These are phyloP conservation scores for Neurospora cerealis DNA, from an alignment of 495 filamentous ascomycete species.

Conservation along the genomic window DNA sequence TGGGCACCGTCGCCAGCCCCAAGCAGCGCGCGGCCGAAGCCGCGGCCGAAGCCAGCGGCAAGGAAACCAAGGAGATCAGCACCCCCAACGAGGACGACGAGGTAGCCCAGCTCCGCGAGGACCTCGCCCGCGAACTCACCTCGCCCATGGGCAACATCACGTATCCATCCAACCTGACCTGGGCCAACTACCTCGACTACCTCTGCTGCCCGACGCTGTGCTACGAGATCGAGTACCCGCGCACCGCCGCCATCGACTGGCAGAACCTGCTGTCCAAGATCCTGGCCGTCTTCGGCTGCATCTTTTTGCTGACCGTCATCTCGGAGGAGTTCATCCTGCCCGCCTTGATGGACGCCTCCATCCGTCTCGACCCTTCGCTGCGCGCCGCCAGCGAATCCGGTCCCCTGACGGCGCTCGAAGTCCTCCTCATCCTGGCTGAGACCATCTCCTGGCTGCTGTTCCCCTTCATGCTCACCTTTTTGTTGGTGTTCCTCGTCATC, in stretches of 20 bases:
- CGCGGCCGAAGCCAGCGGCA: slow-evolving; percentile 22
- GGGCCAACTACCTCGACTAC: slow-evolving; percentile 75
- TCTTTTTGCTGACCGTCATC: slow-evolving; percentile 84
- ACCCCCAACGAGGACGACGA: slow-evolving; percentile 38
- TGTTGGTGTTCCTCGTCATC: slow-evolving; percentile 92
- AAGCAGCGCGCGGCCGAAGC: slow-evolving; percentile 13
- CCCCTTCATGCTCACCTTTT: slow-evolving; percentile 93
- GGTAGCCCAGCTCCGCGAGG: slow-evolving; percentile 62
- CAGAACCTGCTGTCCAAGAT: slow-evolving; percentile 75
- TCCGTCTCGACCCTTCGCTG: slow-evolving; percentile 43
- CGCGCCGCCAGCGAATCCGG: slow-evolving; percentile 21
- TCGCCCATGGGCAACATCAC: slow-evolving; percentile 82
- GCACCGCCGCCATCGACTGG: slow-evolving; percentile 64
- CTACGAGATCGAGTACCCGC: slow-evolving; percentile 95
- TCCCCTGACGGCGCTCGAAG: slow-evolving; percentile 46
- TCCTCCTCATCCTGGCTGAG: slow-evolving; percentile 71
- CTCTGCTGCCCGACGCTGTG: slow-evolving; percentile 90
- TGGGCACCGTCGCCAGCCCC: slow-evolving; percentile 27
- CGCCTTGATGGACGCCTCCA: slow-evolving; percentile 66
- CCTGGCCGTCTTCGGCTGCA: slow-evolving; percentile 88
- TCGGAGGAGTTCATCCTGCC: slow-evolving; percentile 95
- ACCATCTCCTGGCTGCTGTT: slow-evolving; percentile 91
- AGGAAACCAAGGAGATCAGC: slow-evolving; percentile 29
- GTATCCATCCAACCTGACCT: slow-evolving; percentile 81
- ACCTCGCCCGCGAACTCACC: slow-evolving; percentile 80